Evolutionary conservation across 148 eudicot species (phyloP).

Genomic region (Heliamphora exappendiculata): DNA sequence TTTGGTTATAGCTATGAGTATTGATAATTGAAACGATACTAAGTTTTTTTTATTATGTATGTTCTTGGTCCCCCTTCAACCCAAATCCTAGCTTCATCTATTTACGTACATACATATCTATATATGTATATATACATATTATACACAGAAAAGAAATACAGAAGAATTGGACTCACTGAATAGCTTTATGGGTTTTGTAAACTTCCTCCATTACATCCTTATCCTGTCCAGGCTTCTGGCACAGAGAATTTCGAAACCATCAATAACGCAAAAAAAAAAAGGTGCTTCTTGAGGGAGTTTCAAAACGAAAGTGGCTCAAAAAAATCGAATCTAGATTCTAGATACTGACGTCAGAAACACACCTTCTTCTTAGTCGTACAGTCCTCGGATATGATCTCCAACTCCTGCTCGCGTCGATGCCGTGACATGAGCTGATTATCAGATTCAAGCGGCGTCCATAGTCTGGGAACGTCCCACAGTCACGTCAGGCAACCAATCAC

Average conservation of each 20-base stretch:
- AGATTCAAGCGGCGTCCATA: constrained; percentile 65
- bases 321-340: neutral
- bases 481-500: neutral
- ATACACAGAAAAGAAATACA: neutral
- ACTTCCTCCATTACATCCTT: constrained; percentile 73
- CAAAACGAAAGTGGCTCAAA: neutral
- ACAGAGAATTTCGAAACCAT: constrained; percentile 11
- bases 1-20: too few species aligned
- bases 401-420: constrained; percentile 57
- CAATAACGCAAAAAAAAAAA: neutral
- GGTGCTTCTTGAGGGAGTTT: neutral
- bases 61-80: too few species aligned
- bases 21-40: too few species aligned
- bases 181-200: constrained; percentile 68
- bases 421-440: constrained; percentile 47
- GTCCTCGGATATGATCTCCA: constrained; percentile 61
- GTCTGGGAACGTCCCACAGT: constrained; percentile 24
- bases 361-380: constrained; percentile 66
- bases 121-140: neutral
- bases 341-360: neutral
- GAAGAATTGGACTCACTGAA: constrained; percentile 52
- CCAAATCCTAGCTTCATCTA: too few species aligned
- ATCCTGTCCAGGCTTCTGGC: constrained; percentile 50
- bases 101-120: too few species aligned
- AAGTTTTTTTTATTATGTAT: too few species aligned